These are phyloP conservation scores for Fusarium sp. DNA, from an alignment of 2,329 filamentous ascomycete genomes.

Conservation along the genomic window DNA sequence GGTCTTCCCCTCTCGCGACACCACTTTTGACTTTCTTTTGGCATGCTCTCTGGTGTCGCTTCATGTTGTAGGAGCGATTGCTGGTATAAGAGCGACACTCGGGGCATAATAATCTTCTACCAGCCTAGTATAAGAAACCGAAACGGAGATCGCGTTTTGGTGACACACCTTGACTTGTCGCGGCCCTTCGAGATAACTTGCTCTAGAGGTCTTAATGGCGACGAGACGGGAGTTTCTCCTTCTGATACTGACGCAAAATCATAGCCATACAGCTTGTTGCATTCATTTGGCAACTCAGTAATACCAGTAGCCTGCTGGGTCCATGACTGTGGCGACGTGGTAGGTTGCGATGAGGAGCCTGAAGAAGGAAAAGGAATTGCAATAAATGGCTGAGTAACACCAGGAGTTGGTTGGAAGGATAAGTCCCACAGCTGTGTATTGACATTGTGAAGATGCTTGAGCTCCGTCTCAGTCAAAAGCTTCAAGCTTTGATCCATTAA, in stretches of 20 bases:
- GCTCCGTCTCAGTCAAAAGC: accelerated
- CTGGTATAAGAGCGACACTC: background rate
- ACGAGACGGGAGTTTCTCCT: accelerated
- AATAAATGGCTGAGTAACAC: accelerated
- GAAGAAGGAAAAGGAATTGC: accelerated
- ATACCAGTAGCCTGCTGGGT: accelerated
- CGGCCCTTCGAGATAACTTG: background rate
- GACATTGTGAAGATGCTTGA: background rate
- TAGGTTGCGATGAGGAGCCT: background rate
- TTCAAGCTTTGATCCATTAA: too few relatives aligned
- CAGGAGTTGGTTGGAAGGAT: background rate
- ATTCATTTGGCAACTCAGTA: background rate
- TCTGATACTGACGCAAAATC: background rate
- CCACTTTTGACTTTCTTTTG: accelerated
- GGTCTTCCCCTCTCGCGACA: accelerated
- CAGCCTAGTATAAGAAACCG: accelerated
- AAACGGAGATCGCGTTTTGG: accelerated
- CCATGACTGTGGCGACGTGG: too few relatives aligned
- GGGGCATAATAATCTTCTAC: accelerated
- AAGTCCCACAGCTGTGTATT: background rate
- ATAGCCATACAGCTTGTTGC: accelerated
- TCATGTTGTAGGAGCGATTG: background rate
- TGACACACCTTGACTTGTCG: background rate
- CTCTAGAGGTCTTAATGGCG: accelerated
- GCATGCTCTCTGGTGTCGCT: background rate